phyloP scores from a whole-genome alignment of 495 filamentous ascomycete species.

The Tuber brumale region DNA sequence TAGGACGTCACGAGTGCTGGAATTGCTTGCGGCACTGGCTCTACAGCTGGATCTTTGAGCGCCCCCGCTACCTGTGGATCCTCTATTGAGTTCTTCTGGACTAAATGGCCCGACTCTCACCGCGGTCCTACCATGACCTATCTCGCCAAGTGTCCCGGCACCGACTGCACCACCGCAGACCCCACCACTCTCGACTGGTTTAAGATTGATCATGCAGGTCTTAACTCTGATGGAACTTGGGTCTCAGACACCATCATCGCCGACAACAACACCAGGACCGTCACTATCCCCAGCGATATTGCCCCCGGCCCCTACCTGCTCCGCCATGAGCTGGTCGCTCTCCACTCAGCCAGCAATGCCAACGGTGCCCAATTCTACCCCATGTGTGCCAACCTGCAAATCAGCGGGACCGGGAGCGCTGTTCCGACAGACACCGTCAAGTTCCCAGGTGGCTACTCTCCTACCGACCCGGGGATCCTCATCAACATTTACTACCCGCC shows the following conservation, averaged over 20 bases:
- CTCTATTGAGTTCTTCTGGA: constrained; percentile 59
- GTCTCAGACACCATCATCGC: constrained; percentile 59
- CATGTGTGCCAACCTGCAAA: constrained; percentile 66
- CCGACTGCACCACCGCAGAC: constrained; percentile 59
- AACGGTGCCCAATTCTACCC: constrained; percentile 76
- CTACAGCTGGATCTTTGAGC: constrained; percentile 41
- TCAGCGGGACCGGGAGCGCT: constrained; percentile 59
- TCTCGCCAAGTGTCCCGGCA: constrained; percentile 62
- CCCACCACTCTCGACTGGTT: constrained; percentile 62
- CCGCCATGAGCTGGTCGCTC: constrained; percentile 73
- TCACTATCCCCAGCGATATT: constrained; percentile 61
- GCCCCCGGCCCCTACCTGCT: constrained; percentile 70
- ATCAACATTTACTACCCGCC: constrained; percentile 47
- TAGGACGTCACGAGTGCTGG: constrained; percentile 47
- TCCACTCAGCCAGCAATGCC: constrained; percentile 55
- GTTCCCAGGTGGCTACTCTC: constrained; percentile 58
- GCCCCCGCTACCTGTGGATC: constrained; percentile 53
- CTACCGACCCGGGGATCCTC: constrained; percentile 51
- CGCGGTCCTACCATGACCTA: constrained; percentile 66
- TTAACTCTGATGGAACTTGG: constrained; percentile 59
- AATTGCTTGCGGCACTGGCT: constrained; percentile 64
- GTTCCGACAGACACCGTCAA: constrained; percentile 52
- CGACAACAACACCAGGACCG: constrained; percentile 60
- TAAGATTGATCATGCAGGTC: constrained; percentile 64
- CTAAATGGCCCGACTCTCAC: constrained; percentile 60